Conservation (phyloP, 2,329 filamentous ascomycete genomes). For the Aspergillus carbonarius region DNA sequence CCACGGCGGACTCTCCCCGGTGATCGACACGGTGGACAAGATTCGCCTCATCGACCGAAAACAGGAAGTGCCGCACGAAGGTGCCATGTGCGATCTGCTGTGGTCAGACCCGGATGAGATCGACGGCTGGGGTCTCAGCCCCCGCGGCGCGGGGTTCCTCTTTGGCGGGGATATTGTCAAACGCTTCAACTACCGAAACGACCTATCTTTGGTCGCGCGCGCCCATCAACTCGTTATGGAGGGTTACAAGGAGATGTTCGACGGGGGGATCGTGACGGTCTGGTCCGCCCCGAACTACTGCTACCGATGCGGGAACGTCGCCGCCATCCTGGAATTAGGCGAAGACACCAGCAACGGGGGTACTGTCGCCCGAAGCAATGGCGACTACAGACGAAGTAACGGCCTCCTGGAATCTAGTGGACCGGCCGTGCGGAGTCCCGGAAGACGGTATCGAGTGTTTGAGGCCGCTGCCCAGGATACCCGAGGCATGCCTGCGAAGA, state of each 20-base stretch:
- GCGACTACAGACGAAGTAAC: conserved; percentile 44
- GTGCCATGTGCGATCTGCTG: conserved; percentile 96
- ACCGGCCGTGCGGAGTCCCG: conserved; percentile 65
- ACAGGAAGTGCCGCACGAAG: conserved; percentile 97
- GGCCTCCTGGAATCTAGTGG: conserved; percentile 51
- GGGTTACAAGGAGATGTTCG: conserved; percentile 99
- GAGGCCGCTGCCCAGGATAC: conserved; percentile 95
- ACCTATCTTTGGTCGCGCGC: conserved; percentile 85
- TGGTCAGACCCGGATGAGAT: conserved; percentile 95
- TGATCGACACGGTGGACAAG: conserved; percentile 92
- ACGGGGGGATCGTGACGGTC: conserved; percentile 93
- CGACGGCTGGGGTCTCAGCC: conserved; percentile 96
- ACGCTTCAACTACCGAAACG: conserved; percentile 91
- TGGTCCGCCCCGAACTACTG: conserved; percentile 98
- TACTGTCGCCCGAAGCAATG: conserved; percentile 64
- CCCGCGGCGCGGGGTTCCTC: conserved; percentile 89
- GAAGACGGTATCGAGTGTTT: conserved; percentile 89
- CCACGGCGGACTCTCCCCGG: conserved; percentile 85
- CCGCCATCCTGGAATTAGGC: conserved; percentile 86
- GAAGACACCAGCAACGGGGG: conserved; percentile 79
- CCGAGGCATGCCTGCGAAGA: conserved; percentile 97
- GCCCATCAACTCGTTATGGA: conserved; percentile 99
- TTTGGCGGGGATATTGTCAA: conserved; percentile 96
- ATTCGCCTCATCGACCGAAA: conserved; percentile 93
- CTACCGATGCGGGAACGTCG: conserved; percentile 93